A percentile compares a stretch with the other conserved stretches of the same genome.
Conservation (phyloP, 2,329 filamentous ascomycete genomes). For the Tolypocladium ophioglossoides region DNA sequence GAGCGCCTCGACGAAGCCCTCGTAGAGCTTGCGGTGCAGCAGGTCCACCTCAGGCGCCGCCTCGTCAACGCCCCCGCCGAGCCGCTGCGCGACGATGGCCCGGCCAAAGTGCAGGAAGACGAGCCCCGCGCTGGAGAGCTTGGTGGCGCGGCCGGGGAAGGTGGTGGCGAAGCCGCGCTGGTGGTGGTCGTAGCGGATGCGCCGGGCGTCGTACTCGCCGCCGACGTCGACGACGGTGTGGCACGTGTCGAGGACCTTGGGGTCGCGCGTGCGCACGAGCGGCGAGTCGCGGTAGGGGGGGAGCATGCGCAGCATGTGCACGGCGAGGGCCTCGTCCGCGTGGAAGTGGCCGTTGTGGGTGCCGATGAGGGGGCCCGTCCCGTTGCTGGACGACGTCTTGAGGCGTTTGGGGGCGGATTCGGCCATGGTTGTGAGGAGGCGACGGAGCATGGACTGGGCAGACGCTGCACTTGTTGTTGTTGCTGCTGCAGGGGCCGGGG, state of each 20-base stretch:
- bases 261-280: conserved; percentile 82
- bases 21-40: conserved; percentile 83
- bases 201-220: conserved; percentile 72
- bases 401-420: conserved; percentile 70
- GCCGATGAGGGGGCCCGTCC: conserved; percentile 53
- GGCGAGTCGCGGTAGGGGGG: conserved; percentile 64
- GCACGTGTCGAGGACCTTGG: conserved; percentile 64
- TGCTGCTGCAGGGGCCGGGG: not conserved
- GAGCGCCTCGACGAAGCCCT: conserved; percentile 87
- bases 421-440: conserved; percentile 28
- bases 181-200: conserved; percentile 90
- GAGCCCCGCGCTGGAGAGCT: conserved; percentile 86
- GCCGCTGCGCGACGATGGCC: conserved; percentile 58
- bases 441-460: conserved; percentile 18
- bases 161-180: conserved; percentile 81
- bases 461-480: not conserved
- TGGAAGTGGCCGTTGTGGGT: conserved; percentile 99
- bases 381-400: conserved; percentile 51
- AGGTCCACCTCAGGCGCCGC: conserved; percentile 59
- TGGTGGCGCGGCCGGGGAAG: conserved; percentile 76
- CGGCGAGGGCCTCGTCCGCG: conserved; percentile 93
- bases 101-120: conserved; percentile 95
- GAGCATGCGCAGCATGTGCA: conserved; percentile 87
- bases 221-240: conserved; percentile 98
- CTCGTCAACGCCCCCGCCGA: conserved; percentile 36